Evolutionary conservation across 2,329 filamentous ascomycete genomes (phyloP).

Genomic region (Pseudogymnoascus sp.): DNA sequence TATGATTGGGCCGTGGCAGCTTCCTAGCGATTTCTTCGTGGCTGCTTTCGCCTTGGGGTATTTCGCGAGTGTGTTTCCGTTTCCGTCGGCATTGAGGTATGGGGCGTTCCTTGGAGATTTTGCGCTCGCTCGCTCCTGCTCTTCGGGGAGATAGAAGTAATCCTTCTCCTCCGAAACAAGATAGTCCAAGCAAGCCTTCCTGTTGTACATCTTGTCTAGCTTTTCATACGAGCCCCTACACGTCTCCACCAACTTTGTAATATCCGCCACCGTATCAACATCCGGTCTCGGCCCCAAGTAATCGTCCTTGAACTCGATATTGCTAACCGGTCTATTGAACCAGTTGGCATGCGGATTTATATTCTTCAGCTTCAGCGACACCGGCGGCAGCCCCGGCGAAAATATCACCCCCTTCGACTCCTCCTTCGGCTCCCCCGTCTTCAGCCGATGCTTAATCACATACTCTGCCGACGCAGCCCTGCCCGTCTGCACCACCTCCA

Average conservation of each 20-base stretch:
- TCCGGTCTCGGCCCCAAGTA: slow-evolving; percentile 42
- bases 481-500: slow-evolving; percentile 35
- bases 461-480: slow-evolving; percentile 26
- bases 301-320: slow-evolving; percentile 42
- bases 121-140: slow-evolving; percentile 27
- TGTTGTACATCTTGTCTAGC: slow-evolving; percentile 47
- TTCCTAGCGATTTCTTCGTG: slow-evolving; percentile 36
- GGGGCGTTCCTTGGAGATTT: slow-evolving; percentile 26
- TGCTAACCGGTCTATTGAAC: slow-evolving; percentile 43
- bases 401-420: background rate
- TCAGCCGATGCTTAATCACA: background rate
- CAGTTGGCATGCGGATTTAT: slow-evolving; percentile 45
- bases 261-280: slow-evolving; percentile 44
- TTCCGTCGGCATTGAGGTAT: slow-evolving; percentile 29
- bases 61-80: slow-evolving; percentile 26
- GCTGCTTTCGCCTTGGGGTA: slow-evolving; percentile 30
- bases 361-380: slow-evolving; percentile 36
- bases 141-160: slow-evolving; percentile 39
- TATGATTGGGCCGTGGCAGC: slow-evolving; percentile 45
- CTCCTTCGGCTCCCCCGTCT: background rate
- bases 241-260: slow-evolving; percentile 42
- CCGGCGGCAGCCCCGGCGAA: slow-evolving; percentile 27
- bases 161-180: slow-evolving; percentile 39
- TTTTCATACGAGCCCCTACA: slow-evolving; percentile 43
- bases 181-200: slow-evolving; percentile 43